A percentile compares a stretch with the other conserved stretches of the same genome.
These are phyloP conservation scores for Leccinum pachyderme DNA, from an alignment of 1,284 basidiomycete genomes.

Conservation along the genomic window DNA sequence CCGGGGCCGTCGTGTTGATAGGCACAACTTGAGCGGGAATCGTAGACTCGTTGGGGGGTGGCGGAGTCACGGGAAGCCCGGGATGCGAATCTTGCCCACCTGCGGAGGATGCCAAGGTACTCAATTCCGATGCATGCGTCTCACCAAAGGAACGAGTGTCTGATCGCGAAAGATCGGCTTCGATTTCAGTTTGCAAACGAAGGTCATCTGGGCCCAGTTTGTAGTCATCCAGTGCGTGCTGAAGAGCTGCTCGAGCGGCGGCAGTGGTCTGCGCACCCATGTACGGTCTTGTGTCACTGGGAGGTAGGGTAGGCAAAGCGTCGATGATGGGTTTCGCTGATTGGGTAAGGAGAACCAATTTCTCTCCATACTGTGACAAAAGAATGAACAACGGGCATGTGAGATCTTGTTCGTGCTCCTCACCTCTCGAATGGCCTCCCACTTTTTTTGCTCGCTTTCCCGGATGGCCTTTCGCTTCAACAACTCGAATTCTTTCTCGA, in stretches of 20 bases:
- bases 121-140: slow-evolving; percentile 72
- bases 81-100: slow-evolving; percentile 31
- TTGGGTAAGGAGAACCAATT: slow-evolving; percentile 68
- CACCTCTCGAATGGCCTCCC: slow-evolving; percentile 77
- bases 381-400: slow-evolving; percentile 1
- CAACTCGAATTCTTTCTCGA: slow-evolving; percentile 66
- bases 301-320: slow-evolving; percentile 62
- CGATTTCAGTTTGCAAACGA: slow-evolving; percentile 40
- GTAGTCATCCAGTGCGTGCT: slow-evolving; percentile 73
- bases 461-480: slow-evolving; percentile 69
- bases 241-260: slow-evolving; percentile 67
- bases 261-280: slow-evolving; percentile 60
- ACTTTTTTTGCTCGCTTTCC: slow-evolving; percentile 71
- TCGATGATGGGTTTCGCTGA: slow-evolving; percentile 58
- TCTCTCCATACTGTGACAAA: slow-evolving; percentile 64
- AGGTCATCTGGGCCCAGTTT: slow-evolving; percentile 62
- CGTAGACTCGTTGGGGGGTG: slow-evolving; percentile 45
- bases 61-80: slow-evolving; percentile 44
- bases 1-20: slow-evolving; percentile 54
- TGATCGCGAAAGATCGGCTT: slow-evolving; percentile 59
- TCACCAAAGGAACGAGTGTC: slow-evolving; percentile 79
- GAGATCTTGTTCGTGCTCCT: slow-evolving; percentile 11
- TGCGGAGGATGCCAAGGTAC: slow-evolving; percentile 45
- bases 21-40: slow-evolving; percentile 41
- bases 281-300: slow-evolving; percentile 54